phyloP scores from a whole-genome alignment of 1,284 basidiomycete species.

The Coriolopsis trogii region DNA sequence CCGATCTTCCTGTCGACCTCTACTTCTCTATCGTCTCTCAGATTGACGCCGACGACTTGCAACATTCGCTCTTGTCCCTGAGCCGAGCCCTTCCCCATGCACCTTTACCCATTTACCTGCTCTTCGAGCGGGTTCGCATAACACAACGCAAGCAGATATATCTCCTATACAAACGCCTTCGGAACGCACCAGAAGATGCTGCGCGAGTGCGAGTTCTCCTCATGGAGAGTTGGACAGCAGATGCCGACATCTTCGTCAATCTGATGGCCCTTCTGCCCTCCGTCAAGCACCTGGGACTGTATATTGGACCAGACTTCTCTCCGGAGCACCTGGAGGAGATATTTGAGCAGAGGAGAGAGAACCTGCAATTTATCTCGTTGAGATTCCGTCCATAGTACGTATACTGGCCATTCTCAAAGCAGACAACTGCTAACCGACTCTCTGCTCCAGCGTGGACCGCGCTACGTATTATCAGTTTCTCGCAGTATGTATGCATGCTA shows the following conservation, averaged over 20 bases:
- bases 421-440: neutral
- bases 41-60: constrained; percentile 42
- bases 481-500: constrained; percentile 40
- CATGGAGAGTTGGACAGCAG: constrained; percentile 59
- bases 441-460: constrained; percentile 55
- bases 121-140: constrained; percentile 56
- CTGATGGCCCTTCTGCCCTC: constrained; percentile 51
- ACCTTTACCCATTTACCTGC: constrained; percentile 50
- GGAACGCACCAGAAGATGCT: constrained; percentile 35
- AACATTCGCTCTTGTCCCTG: constrained; percentile 51
- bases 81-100: constrained; percentile 56
- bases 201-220: constrained; percentile 49
- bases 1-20: constrained; percentile 58
- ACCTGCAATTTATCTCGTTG: constrained; percentile 50
- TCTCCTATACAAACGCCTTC: constrained; percentile 52
- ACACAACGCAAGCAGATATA: constrained; percentile 46
- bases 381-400: constrained; percentile 71
- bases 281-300: constrained; percentile 51
- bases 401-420: neutral
- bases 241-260: constrained; percentile 65
- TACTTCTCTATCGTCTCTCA: constrained; percentile 54
- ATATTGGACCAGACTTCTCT: constrained; percentile 62
- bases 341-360: constrained; percentile 43
- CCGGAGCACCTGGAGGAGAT: constrained; percentile 70
- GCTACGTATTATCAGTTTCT: constrained; percentile 74